A percentile compares a stretch with the other conserved stretches of the same genome.
These are phyloP conservation scores for Stropharia rugosoannulata DNA, from an alignment of 768 basidiomycete genomes.

Conservation along the genomic window DNA sequence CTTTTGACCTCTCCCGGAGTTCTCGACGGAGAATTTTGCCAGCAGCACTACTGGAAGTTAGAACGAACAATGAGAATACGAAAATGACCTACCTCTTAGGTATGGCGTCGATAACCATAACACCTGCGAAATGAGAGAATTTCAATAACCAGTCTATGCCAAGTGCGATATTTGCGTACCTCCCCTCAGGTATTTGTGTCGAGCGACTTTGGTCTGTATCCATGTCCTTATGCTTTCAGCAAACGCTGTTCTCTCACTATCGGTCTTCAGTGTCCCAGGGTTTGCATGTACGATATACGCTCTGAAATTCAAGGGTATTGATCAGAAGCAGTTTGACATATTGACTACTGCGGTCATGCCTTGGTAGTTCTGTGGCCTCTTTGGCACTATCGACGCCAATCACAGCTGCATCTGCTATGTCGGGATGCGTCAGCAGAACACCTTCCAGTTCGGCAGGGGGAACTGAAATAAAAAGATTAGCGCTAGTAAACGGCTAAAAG, in stretches of 20 bases:
- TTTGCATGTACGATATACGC: conserved; percentile 62
- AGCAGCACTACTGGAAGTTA: conserved; percentile 52
- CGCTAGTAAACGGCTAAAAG: too few species aligned
- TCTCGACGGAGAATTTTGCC: conserved; percentile 87
- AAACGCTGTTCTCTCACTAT: conserved; percentile 41
- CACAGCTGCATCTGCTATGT: conserved; percentile 78
- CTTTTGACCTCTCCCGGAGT: conserved; percentile 65
- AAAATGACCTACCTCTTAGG: conserved; percentile 59
- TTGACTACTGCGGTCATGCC: conserved; percentile 33
- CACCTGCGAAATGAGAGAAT: conserved; percentile 45
- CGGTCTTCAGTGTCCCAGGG: conserved; percentile 32
- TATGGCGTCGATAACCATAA: conserved; percentile 58
- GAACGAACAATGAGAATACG: neutral
- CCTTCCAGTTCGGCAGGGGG: conserved; percentile 87
- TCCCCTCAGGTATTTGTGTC: conserved; percentile 79
- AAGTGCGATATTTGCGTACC: conserved; percentile 29
- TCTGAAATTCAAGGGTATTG: conserved; percentile 26
- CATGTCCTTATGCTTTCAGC: conserved; percentile 56
- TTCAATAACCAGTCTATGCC: neutral
- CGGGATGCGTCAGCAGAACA: conserved; percentile 70
- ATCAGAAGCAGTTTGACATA: neutral
- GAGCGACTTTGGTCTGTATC: conserved; percentile 67
- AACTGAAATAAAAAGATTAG: conserved; percentile 40
- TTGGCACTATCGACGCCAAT: conserved; percentile 67
- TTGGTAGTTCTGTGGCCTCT: conserved; percentile 81